Evolutionary conservation across 2,329 filamentous ascomycete genomes (phyloP).

Genomic region (Colletotrichum somersetense): DNA sequence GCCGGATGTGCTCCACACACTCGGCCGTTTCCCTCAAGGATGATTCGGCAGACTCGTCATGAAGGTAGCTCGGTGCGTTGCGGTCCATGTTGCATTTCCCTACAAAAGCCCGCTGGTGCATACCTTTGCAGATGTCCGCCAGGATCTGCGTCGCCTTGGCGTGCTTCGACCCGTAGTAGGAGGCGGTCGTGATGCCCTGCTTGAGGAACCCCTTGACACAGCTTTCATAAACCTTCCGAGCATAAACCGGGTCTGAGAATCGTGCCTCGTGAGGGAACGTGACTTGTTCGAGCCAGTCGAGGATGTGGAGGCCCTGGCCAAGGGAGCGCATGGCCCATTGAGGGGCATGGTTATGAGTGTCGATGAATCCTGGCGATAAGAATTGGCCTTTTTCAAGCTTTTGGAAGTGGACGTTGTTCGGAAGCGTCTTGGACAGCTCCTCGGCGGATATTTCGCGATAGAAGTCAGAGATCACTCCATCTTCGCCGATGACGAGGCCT

Average conservation of each 20-base stretch:
- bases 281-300: constrained; percentile 74
- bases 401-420: constrained; percentile 43
- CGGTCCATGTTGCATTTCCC: constrained; percentile 74
- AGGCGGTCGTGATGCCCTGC: constrained; percentile 73
- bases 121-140: constrained; percentile 64
- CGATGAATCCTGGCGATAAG: constrained; percentile 71
- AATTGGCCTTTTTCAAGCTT: constrained; percentile 60
- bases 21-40: constrained; percentile 63
- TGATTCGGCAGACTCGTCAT: constrained; percentile 59
- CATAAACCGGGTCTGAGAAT: constrained; percentile 67
- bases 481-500: constrained; percentile 49
- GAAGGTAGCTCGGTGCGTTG: constrained; percentile 67
- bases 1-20: constrained; percentile 61
- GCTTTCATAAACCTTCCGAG: constrained; percentile 61
- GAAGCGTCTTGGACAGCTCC: constrained; percentile 16
- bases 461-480: constrained; percentile 47
- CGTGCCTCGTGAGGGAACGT: constrained; percentile 75
- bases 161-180: constrained; percentile 71
- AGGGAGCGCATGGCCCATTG: constrained; percentile 64
- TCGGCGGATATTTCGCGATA: constrained; percentile 32
- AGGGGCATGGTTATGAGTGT: constrained; percentile 78
- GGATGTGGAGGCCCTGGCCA: constrained; percentile 64
- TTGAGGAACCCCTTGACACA: constrained; percentile 70
- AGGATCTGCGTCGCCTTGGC: constrained; percentile 68
- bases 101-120: constrained; percentile 70